phyloP scores from a whole-genome alignment of 768 basidiomycete species.

The Favolaschia claudopus region DNA sequence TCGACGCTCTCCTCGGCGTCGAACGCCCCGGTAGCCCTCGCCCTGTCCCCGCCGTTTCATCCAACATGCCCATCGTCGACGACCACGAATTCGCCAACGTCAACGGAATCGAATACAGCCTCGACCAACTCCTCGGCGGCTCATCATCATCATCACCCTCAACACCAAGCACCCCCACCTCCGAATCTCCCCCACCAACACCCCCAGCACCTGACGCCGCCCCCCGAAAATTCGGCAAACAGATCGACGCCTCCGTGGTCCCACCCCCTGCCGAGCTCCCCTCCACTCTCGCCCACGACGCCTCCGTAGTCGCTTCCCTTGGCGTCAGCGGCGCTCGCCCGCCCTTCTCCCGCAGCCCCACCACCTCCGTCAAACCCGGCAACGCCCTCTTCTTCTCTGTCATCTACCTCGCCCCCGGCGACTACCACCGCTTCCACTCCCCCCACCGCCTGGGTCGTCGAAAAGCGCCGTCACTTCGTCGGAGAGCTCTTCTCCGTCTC shows the following conservation, averaged over 20 bases:
- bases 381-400: conserved; percentile 92
- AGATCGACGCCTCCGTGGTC: conserved; percentile 79
- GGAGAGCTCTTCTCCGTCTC: conserved; percentile 97
- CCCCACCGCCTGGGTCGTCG: conserved; percentile 98
- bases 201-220: conserved; percentile 22
- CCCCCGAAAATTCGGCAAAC: conserved; percentile 68
- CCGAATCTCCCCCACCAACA: conserved; percentile 31
- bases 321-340: conserved; percentile 56
- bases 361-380: conserved; percentile 68
- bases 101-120: conserved; percentile 95
- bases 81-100: conserved; percentile 94
- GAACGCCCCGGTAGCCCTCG: conserved; percentile 58
- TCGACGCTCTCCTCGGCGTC: conserved; percentile 90
- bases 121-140: conserved; percentile 87
- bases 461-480: conserved; percentile 93
- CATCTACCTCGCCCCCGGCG: conserved; percentile 97
- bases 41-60: conserved; percentile 48
- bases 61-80: conserved; percentile 71
- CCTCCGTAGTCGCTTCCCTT: conserved; percentile 76
- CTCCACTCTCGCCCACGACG: conserved; percentile 70
- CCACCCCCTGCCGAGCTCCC: conserved; percentile 58
- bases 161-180: conserved; percentile 49
- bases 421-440: conserved; percentile 97
- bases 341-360: conserved; percentile 48
- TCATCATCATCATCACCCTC: conserved; percentile 45